Evolutionary conservation across 768 basidiomycete species (phyloP).

Genomic region (Trametes cinnabarina): DNA sequence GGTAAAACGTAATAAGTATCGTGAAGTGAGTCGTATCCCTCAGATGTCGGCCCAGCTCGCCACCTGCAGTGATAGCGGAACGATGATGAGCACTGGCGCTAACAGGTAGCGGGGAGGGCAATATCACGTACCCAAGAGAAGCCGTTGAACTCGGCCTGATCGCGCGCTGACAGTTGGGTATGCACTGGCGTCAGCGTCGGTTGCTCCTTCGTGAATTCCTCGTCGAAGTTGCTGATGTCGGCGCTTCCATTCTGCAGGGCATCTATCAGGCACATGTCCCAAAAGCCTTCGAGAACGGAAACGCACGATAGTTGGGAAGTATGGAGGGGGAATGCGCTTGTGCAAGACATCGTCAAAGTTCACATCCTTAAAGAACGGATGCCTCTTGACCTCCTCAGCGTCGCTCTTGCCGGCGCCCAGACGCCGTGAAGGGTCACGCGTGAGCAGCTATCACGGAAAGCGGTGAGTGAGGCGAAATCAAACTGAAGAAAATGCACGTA

Average conservation of each 20-base stretch:
- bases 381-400: conserved; percentile 95
- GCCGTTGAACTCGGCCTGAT: conserved; percentile 94
- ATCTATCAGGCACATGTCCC: not conserved
- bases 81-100: not conserved
- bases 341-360: conserved; percentile 96
- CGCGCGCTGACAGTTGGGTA: conserved; percentile 82
- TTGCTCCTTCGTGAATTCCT: conserved; percentile 95
- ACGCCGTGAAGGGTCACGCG: conserved; percentile 86
- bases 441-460: conserved; percentile 62
- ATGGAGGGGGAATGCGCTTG: conserved; percentile 96
- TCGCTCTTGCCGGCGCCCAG: conserved; percentile 90
- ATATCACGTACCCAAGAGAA: conserved; percentile 80
- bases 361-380: conserved; percentile 98
- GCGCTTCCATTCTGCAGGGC: conserved; percentile 70
- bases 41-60: conserved; percentile 40
- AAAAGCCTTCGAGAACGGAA: not conserved
- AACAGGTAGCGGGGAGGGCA: conserved; percentile 11
- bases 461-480: not conserved
- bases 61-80: too few relatives aligned
- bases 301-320: conserved; percentile 93
- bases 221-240: conserved; percentile 92
- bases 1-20: conserved; percentile 27
- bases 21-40: conserved; percentile 19
- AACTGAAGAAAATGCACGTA: conserved; percentile 31
- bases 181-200: conserved; percentile 98